Percentiles rank a stretch among this genome's conserved stretches.
Evolutionary conservation across 768 basidiomycete genomes (phyloP).

Genomic region (Amanita subjunquillea): DNA sequence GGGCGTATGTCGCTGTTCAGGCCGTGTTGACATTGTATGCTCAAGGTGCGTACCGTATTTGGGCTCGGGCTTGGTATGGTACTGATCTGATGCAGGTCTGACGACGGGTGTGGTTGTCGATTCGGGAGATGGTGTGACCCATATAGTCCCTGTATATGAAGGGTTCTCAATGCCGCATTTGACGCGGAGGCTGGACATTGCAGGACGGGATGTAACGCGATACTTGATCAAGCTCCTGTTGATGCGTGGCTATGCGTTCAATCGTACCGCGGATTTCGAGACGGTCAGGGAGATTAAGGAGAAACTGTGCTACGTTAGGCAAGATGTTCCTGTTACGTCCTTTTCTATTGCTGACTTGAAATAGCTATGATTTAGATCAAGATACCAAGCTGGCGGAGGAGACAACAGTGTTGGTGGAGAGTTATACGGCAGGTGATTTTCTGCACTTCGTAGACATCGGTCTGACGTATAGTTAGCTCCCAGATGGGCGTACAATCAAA

Average conservation of each 20-base stretch:
- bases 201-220: conserved; percentile 95
- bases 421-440: conserved; percentile 59
- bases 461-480: conserved; percentile 42
- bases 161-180: conserved; percentile 94
- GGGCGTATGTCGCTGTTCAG: conserved; percentile 97
- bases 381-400: conserved; percentile 92
- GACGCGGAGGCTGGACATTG: conserved; percentile 91
- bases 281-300: conserved; percentile 99
- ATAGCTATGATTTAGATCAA: conserved; percentile 91
- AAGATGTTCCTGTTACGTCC: conserved; percentile 10
- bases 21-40: conserved; percentile 97
- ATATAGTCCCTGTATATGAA: conserved; percentile 98
- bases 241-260: conserved; percentile 99
- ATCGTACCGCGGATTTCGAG: conserved; percentile 98
- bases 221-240: conserved; percentile 99
- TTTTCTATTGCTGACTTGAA: neutral
- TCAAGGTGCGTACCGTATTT: conserved; percentile 59
- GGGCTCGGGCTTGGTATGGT: neutral
- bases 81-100: conserved; percentile 49
- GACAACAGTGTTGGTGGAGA: conserved; percentile 93
- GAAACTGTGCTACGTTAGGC: conserved; percentile 97
- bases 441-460: neutral
- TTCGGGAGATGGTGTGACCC: conserved; percentile 98
- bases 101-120: conserved; percentile 99
- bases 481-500: conserved; percentile 93